Conservation (phyloP, 768 basidiomycete species). For the Serpula lacrymans region DNA sequence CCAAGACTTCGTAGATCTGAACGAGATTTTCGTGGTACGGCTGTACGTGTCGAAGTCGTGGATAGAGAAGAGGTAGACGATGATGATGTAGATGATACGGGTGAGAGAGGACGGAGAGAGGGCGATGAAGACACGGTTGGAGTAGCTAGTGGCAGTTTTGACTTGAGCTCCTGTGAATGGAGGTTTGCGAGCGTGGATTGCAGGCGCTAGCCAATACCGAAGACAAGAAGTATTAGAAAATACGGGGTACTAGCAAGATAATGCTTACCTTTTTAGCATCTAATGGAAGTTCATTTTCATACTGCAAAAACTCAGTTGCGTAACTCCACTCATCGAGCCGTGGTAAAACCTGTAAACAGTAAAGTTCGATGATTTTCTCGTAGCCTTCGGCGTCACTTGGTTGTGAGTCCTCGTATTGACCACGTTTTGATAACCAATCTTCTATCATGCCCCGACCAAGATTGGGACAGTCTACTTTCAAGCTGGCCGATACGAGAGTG, state of each 20-base stretch:
- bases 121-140: slow-evolving; percentile 21
- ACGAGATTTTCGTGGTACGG: slow-evolving; percentile 47
- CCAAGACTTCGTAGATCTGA: slow-evolving; percentile 3
- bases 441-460: slow-evolving; percentile 66
- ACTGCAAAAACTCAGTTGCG: slow-evolving; percentile 69
- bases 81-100: slow-evolving; percentile 53
- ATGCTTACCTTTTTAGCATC: slow-evolving; percentile 51
- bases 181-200: slow-evolving; percentile 29
- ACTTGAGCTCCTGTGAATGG: slow-evolving; percentile 33
- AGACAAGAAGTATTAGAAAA: slow-evolving; percentile 7
- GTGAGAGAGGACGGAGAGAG: slow-evolving; percentile 37
- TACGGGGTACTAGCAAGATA: neutral
- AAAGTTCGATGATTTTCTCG: slow-evolving; percentile 71
- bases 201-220: slow-evolving; percentile 26
- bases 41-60: slow-evolving; percentile 69
- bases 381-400: slow-evolving; percentile 51
- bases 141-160: slow-evolving; percentile 11
- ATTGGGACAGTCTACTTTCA: slow-evolving; percentile 61
- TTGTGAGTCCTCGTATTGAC: slow-evolving; percentile 30
- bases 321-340: slow-evolving; percentile 78
- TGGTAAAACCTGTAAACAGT: slow-evolving; percentile 70
- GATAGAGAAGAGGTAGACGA: slow-evolving; percentile 66
- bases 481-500: slow-evolving; percentile 65
- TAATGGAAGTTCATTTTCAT: slow-evolving; percentile 60
- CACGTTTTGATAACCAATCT: slow-evolving; percentile 70